These are phyloP conservation scores for Sequoia sempervirens DNA, from an alignment of 75 land plant genomes.

Conservation along the genomic window DNA sequence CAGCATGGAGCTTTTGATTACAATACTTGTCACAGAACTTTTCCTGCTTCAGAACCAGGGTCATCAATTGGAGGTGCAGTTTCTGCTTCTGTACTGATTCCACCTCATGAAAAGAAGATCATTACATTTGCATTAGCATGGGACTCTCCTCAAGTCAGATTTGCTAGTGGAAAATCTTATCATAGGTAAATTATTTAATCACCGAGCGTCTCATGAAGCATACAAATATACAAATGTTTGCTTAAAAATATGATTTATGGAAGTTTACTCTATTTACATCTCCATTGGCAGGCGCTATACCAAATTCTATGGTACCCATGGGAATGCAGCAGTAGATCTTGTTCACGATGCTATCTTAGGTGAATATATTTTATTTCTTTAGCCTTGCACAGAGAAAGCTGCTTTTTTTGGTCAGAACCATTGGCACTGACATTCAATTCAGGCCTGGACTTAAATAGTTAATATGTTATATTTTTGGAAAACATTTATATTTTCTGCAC, in stretches of 20 bases:
- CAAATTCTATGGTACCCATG: constrained; percentile 74
- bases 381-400: neutral
- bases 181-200: constrained; percentile 39
- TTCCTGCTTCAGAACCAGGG: constrained; percentile 56
- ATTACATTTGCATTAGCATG: constrained; percentile 85
- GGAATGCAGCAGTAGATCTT: constrained; percentile 72
- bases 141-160: constrained; percentile 86
- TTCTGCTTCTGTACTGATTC: constrained; percentile 72
- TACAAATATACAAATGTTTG: neutral
- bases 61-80: constrained; percentile 89
- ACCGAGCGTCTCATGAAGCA: neutral
- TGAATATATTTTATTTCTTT: constrained; percentile 21
- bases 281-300: constrained; percentile 78
- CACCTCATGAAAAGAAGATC: constrained; percentile 40
- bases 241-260: neutral
- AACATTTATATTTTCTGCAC: neutral
- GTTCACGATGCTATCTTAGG: constrained; percentile 86
- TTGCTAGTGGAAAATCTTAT: constrained; percentile 73
- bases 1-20: constrained; percentile 81
- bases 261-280: neutral
- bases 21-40: constrained; percentile 26
- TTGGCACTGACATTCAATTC: neutral
- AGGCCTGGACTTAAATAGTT: neutral
- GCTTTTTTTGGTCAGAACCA: neutral
- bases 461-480: no score